Evolutionary conservation across 164 flowering plant species (phyloP), one percentile per base, ranked within the genome.

Genomic region (Cinnamomum chago): DNA sequence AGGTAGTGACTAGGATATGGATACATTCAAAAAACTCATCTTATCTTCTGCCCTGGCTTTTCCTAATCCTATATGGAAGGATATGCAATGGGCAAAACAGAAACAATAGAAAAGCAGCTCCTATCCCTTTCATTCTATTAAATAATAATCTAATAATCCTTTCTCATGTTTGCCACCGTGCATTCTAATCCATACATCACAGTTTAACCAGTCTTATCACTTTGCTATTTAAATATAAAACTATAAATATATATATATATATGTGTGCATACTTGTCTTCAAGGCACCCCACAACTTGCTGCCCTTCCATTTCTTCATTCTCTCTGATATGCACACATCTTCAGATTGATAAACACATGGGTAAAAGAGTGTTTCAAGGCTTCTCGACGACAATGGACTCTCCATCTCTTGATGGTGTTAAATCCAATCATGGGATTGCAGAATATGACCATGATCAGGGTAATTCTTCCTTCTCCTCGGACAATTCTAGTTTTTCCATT

Each of bases 1-100:
- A 65, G 71, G 35, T 74, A 78, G 74, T 86, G 91, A 89, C 79
- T 83, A 75, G 69, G 89, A 86, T 85, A 74, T 81, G 88, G 84
- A 87, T 88, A 85, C 73, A 79, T 70, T 82, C 84, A 74, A 76
- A 51, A 7, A 66, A 70, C 72, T 70, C 76, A 72, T 76, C 93
- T 88, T 88, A 86, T 88, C 90, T 81, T 69, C 72, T 70, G 62
- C 35, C 74, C 72, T 1, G 6, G 75, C 80, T 80, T 50, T 2
- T 27, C 70, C 23, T 22, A 27, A 28, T 72, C 40, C 50, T 58
- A 62, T 12, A 2, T 20, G 65, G 66, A 14, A 33, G 11, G 64
- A 18, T 7, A 11, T 60, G 64, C 64, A 20, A 60, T 60, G n/a
- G 9, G 11, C 23, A 60, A 60, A 23, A 60, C 23, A 65, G 12